Conservation (phyloP, 1,284 basidiomycete species). For the Paramarasmius palmivorus region DNA sequence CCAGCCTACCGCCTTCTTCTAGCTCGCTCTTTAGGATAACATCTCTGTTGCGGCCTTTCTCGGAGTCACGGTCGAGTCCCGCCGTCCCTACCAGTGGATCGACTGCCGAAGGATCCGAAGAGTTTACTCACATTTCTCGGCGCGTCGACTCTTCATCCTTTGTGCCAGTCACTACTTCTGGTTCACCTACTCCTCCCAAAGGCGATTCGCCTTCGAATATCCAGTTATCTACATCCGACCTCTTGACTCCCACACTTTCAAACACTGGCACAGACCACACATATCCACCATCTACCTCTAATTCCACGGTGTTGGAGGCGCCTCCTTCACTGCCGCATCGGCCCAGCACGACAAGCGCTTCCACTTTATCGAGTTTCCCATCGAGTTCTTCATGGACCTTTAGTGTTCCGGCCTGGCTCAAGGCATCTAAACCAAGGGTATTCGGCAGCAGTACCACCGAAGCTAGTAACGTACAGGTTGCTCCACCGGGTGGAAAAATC, state of each 20-base stretch:
- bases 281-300: constrained; percentile 71
- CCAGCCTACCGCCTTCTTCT: constrained; percentile 23
- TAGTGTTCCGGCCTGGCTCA: constrained; percentile 73
- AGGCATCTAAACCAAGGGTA: constrained; percentile 39
- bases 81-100: constrained; percentile 31
- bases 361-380: neutral
- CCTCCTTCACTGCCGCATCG: constrained; percentile 23
- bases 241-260: constrained; percentile 28
- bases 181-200: constrained; percentile 29
- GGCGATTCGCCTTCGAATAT: constrained; percentile 6
- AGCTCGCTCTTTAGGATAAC: constrained; percentile 58
- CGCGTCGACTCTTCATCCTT: constrained; percentile 56
- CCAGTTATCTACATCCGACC: constrained; percentile 15
- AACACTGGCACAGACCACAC: constrained; percentile 54
- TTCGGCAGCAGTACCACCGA: constrained; percentile 29
- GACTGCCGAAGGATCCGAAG: constrained; percentile 45
- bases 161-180: constrained; percentile 53
- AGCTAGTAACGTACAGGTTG: constrained; percentile 16
- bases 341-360: constrained; percentile 20
- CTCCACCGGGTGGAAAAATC: constrained; percentile 28
- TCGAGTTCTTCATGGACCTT: constrained; percentile 50
- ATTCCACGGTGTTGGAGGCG: constrained; percentile 23
- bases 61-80: constrained; percentile 44
- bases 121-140: constrained; percentile 69
- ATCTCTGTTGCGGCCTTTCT: constrained; percentile 63